Conservation (phyloP, 257 asterid species). For the Eustoma russellianum region DNA sequence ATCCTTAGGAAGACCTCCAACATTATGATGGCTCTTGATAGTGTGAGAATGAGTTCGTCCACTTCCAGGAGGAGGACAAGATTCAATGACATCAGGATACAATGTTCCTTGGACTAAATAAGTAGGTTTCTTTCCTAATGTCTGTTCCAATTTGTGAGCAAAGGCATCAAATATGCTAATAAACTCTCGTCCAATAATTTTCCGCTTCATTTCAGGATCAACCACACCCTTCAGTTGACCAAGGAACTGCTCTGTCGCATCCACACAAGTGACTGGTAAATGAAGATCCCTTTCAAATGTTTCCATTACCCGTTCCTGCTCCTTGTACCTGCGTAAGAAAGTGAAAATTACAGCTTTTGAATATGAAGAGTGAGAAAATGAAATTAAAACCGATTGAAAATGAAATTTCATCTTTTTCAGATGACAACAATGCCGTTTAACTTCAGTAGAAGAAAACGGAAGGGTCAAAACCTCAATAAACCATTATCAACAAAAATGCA, state of each 20-base stretch:
- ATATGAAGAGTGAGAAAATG: no score
- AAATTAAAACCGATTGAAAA: no score
- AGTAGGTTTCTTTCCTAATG: conserved; percentile 57
- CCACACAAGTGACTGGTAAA: conserved; percentile 81
- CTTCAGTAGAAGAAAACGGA: background rate
- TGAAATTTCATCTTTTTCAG: background rate
- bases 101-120: conserved; percentile 94
- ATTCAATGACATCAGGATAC: conserved; percentile 95
- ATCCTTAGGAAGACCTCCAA: conserved; percentile 96
- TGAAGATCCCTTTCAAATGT: conserved; percentile 85
- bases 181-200: conserved; percentile 87
- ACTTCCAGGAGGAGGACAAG: conserved; percentile 99
- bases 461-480: conserved; percentile 47
- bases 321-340: conserved; percentile 67
- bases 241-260: conserved; percentile 82
- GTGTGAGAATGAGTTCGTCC: conserved; percentile 97
- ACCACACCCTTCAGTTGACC: conserved; percentile 85
- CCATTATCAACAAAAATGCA: conserved; percentile 96
- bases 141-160: conserved; percentile 61
- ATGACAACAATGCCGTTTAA: background rate
- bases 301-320: conserved; percentile 84
- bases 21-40: conserved; percentile 94
- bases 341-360: no score
- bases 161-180: conserved; percentile 73
- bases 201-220: conserved; percentile 90